Evolutionary conservation across 2,329 filamentous ascomycete genomes (phyloP).

Genomic region (Penicillium sp.): DNA sequence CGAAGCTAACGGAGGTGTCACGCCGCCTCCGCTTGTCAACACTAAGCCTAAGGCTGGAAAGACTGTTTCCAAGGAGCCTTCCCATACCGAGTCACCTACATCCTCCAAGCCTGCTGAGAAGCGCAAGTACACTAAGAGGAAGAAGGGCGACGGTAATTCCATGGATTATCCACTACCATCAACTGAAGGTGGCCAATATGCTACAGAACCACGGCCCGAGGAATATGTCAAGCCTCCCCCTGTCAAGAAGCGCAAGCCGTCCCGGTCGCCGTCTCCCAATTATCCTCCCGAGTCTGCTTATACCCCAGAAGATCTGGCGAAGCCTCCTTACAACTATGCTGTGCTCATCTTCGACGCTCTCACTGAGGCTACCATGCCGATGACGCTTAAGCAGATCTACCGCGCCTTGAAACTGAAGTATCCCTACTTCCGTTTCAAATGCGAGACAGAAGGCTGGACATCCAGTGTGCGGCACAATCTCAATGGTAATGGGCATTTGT

Average conservation of each 20-base stretch:
- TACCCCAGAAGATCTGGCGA: conserved; percentile 61
- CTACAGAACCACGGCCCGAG: conserved; percentile 39
- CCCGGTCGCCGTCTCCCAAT: conserved; percentile 60
- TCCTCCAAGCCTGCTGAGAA: conserved; percentile 43
- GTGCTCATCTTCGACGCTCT: conserved; percentile 64
- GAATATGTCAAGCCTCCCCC: conserved; percentile 44
- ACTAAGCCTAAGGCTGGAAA: conserved; percentile 34
- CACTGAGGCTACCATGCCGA: conserved; percentile 54
- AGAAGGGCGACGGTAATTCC: conserved; percentile 40
- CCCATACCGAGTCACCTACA: conserved; percentile 34
- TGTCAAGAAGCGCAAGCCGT: conserved; percentile 53
- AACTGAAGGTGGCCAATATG: conserved; percentile 40
- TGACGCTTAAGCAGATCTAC: conserved; percentile 66
- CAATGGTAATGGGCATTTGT: conserved; percentile 55
- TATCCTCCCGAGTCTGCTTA: conserved; percentile 59
- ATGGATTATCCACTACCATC: conserved; percentile 45
- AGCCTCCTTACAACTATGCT: conserved; percentile 62
- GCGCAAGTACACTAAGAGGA: conserved; percentile 49
- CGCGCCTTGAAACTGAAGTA: conserved; percentile 62
- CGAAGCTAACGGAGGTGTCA: conserved; percentile 48
- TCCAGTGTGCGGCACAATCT: conserved; percentile 66
- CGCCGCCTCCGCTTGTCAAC: conserved; percentile 33
- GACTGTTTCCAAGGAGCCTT: conserved; percentile 31
- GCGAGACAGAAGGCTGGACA: conserved; percentile 64
- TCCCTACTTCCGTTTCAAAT: conserved; percentile 61